phyloP scores from a whole-genome alignment of 2,329 filamentous ascomycete species.

The Annulohypoxylon truncatum region DNA sequence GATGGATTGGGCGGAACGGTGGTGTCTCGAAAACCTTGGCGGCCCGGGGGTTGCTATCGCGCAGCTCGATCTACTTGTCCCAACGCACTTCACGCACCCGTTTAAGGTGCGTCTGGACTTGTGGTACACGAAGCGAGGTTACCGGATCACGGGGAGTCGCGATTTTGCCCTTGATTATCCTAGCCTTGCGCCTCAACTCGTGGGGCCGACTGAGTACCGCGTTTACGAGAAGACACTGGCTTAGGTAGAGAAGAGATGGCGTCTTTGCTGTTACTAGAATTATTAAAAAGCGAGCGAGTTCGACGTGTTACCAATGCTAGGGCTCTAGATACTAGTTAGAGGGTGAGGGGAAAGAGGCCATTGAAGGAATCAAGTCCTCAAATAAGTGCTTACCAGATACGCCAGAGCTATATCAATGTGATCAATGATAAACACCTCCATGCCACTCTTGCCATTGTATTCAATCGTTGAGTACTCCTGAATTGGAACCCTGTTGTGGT shows the following conservation, averaged over 20 bases:
- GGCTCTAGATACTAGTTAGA: slow-evolving; percentile 1
- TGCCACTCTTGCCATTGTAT: background rate
- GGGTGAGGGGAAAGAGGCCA: background rate
- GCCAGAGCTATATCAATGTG: background rate
- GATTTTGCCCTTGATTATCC: slow-evolving; percentile 44
- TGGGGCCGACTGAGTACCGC: slow-evolving; percentile 43
- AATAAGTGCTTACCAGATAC: background rate
- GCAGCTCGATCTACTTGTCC: slow-evolving; percentile 47
- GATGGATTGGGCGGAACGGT: slow-evolving; percentile 47
- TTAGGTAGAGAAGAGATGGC: background rate
- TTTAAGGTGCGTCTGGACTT: slow-evolving; percentile 45
- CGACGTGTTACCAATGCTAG: background rate
- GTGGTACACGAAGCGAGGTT: slow-evolving; percentile 49
- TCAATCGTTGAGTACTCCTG: background rate
- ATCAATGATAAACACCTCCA: background rate
- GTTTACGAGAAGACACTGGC: slow-evolving; percentile 45
- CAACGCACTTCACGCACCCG: slow-evolving; percentile 42
- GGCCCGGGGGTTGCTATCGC: slow-evolving; percentile 25
- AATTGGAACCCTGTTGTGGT: background rate
- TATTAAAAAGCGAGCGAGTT: background rate
- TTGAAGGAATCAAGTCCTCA: background rate
- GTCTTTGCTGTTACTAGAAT: background rate
- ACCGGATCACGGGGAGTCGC: slow-evolving; percentile 33
- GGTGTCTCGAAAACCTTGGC: slow-evolving; percentile 25
- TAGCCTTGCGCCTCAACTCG: slow-evolving; percentile 35